phyloP scores from a whole-genome alignment of 75 land plant genomes.

The Picea sitchensis region DNA sequence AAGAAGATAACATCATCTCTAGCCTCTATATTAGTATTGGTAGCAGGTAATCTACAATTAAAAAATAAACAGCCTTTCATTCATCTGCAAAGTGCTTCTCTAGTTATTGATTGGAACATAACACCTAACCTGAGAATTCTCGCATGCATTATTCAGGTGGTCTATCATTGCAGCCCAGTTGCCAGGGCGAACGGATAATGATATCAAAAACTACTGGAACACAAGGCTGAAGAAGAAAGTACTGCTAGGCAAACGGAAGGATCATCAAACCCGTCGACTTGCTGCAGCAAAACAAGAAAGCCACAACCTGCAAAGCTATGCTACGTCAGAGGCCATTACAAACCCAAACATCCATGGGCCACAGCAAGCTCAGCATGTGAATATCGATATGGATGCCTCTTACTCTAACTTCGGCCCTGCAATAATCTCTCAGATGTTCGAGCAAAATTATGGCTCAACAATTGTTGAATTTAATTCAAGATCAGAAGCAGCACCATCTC shows the following conservation, averaged over 20 bases:
- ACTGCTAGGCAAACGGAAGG: neutral
- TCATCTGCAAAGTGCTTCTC: neutral
- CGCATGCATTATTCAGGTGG: neutral
- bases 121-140: neutral
- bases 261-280: neutral
- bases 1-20: constrained; percentile 60
- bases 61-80: neutral
- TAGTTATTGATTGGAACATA: too few species aligned
- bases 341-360: neutral
- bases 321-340: neutral
- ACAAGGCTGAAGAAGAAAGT: neutral
- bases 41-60: constrained; percentile 36
- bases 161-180: neutral
- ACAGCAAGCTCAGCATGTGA: neutral
- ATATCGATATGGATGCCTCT: neutral
- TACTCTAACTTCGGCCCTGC: neutral
- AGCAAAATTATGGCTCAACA: neutral
- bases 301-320: neutral
- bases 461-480: neutral
- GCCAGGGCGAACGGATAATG: neutral
- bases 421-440: neutral
- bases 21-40: constrained; percentile 64
- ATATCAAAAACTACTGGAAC: neutral
- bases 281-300: neutral
- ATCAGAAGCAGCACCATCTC: neutral